A percentile compares a stretch with the other conserved stretches of the same genome.
Evolutionary conservation across 345 rosid genomes (phyloP).

Genomic region (Balakata baccata): DNA sequence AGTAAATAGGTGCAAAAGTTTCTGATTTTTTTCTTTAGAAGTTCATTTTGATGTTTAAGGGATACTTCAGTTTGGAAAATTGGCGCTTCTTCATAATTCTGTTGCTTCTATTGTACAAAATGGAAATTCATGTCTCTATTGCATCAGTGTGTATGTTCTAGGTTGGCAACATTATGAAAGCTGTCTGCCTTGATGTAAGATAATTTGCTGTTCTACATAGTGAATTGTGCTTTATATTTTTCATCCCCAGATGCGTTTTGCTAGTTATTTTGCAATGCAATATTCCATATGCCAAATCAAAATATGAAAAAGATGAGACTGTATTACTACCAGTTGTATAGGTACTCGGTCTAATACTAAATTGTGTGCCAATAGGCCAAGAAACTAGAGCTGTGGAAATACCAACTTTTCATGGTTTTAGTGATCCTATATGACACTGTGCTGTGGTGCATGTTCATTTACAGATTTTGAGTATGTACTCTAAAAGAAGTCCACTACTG

Average conservation of each 20-base stretch:
- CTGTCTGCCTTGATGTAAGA: background rate
- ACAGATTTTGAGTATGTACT: background rate
- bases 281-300: background rate
- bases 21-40: background rate
- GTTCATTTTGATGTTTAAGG: background rate
- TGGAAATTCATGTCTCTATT: background rate
- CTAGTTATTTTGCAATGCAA: background rate
- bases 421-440: background rate
- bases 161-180: background rate
- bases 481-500: background rate
- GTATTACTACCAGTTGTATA: background rate
- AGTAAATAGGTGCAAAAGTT: background rate
- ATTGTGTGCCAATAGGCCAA: background rate
- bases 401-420: background rate
- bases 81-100: background rate
- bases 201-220: background rate
- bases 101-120: background rate
- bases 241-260: background rate
- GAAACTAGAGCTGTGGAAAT: background rate
- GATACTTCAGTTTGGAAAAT: background rate
- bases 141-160: background rate
- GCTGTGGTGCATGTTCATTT: background rate
- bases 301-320: background rate
- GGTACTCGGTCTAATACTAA: background rate
- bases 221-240: background rate